Evolutionary conservation across 225 moss, liverwort and hornwort genomes (phyloP).

Genomic region (Pleurozium schreberi): DNA sequence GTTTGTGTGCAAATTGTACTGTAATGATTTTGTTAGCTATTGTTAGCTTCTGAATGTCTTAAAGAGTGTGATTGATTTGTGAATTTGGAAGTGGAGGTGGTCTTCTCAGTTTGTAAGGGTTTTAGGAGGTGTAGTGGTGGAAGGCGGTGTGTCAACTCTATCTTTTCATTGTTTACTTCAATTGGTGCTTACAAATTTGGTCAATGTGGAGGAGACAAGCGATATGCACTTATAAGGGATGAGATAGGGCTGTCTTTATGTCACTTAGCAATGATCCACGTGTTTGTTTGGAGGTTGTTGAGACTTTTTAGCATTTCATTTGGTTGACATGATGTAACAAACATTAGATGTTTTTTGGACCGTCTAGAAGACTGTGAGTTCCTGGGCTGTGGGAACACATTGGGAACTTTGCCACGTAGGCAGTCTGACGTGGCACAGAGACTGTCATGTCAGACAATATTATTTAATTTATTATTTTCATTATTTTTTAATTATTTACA

Average conservation of each 20-base stretch:
- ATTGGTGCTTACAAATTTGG: background rate
- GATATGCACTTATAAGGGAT: background rate
- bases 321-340: background rate
- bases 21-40: background rate
- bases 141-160: background rate
- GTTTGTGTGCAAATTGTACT: background rate
- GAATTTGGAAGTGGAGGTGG: background rate
- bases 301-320: background rate
- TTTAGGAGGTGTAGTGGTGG: background rate
- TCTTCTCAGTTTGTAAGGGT: background rate
- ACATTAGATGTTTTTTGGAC: too few species aligned
- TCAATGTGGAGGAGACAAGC: background rate
- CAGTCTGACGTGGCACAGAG: too few species aligned
- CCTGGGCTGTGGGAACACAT: too few species aligned
- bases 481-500: too few species aligned
- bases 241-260: background rate
- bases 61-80: background rate
- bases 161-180: background rate
- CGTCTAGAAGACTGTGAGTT: too few species aligned
- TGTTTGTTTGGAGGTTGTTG: background rate
- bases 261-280: background rate
- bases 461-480: too few species aligned
- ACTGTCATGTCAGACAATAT: too few species aligned
- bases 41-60: background rate
- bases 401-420: too few species aligned